These are phyloP conservation scores for Canavalia gladiata DNA, from an alignment of 306 rosid genomes.

Conservation along the genomic window DNA sequence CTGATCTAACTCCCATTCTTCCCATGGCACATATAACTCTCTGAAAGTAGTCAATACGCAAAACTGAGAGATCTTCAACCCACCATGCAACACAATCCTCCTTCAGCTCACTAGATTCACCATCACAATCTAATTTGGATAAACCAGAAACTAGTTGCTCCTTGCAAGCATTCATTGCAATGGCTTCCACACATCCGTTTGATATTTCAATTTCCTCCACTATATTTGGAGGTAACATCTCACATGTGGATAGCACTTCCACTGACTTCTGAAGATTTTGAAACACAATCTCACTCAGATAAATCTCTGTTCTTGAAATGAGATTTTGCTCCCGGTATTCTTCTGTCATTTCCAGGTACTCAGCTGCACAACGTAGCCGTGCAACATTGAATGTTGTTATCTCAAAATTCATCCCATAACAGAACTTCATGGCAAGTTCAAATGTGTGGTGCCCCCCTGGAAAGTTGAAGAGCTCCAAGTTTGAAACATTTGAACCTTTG, in stretches of 20 bases:
- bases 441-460: conserved; percentile 87
- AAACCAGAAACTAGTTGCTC: conserved; percentile 77
- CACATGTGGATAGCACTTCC: conserved; percentile 75
- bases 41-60: conserved; percentile 69
- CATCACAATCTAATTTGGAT: conserved; percentile 63
- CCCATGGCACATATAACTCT: conserved; percentile 75
- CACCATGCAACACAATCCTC: conserved; percentile 74
- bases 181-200: conserved; percentile 80
- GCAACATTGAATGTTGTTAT: conserved; percentile 78
- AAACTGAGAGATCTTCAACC: conserved; percentile 76
- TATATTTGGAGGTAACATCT: conserved; percentile 57
- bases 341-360: conserved; percentile 85
- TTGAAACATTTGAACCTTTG: conserved; percentile 61
- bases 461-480: conserved; percentile 72
- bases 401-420: conserved; percentile 90
- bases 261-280: conserved; percentile 75
- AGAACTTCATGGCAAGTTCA: conserved; percentile 88
- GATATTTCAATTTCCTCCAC: conserved; percentile 72
- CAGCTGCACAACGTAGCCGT: conserved; percentile 75
- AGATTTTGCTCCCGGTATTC: conserved; percentile 83
- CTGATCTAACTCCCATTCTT: conserved; percentile 73
- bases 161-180: conserved; percentile 83
- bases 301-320: conserved; percentile 62
- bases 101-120: conserved; percentile 66
- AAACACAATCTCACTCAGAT: conserved; percentile 72